Base-by-base conservation (phyloP, 2,329 filamentous ascomycete species). In the Ophiocordyceps camponoti-rufipedis region DNA sequence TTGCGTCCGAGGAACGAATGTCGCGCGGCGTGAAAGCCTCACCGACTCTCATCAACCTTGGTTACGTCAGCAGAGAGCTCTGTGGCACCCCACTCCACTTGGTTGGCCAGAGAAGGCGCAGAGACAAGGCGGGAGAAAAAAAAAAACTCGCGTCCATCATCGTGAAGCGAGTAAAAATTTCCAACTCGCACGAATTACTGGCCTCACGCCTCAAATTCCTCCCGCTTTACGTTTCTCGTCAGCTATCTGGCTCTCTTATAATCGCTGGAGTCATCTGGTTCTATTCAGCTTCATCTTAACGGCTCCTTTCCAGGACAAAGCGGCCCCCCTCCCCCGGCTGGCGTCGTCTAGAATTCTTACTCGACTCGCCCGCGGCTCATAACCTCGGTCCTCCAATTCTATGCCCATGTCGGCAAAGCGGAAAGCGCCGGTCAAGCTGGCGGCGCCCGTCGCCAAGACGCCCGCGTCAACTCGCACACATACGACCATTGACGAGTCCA, bases 391-490 rank as follows among this genome's bases (percentile, higher is more conserved):
- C 14, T 38, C 35, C 16, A 4, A 31, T 31, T 12, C 47, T 48
- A 58, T 55, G 53, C 54, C 56, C 49, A 76, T 78, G 70, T 74
- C 75, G 49, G 71, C 74, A 41, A 80, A 77, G 61, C 67, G 75
- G 57, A 80, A 78, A 68, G 65, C 70, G 47, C 63, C 72, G 48
- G 66, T 68, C 50, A 72, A 71, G 62, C 65, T 80, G 54, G 73
- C 71, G 47, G 62, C 69, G 48, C 77, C 77, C 0, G 63, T 67
- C 13, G 64, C 72, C 48, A 73, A 69, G 58, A 63, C 68, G 46
- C 69, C 65, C 55, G 73, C 73, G 47, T 75, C 72, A 56, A 58
- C 65, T 16, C 54, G 66, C 3, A 60, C 64, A 42, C 75, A 69
- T 55, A 59, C 64, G 40, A 67, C 63, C 47, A 68, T 80, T 48